A percentile compares a stretch with the other conserved stretches of the same genome.
These are phyloP conservation scores for Euphorbia celastroides DNA, from an alignment of 441 rosid species.

Conservation along the genomic window DNA sequence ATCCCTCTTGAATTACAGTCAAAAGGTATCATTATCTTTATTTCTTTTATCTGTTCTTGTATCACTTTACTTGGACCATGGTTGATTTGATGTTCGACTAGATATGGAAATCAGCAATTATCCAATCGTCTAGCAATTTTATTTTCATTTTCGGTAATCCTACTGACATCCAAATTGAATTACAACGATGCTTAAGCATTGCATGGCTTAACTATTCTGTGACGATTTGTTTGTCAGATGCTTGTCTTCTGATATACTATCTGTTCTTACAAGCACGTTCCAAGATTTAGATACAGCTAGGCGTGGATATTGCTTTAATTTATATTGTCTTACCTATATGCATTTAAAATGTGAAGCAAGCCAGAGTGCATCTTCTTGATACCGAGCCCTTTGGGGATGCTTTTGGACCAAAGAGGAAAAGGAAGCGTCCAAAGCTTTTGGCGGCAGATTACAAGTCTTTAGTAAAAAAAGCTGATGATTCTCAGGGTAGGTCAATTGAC, in stretches of 20 bases:
- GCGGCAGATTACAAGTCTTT: slow-evolving; percentile 83
- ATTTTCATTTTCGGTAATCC: background rate
- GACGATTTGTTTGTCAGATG: too few relatives aligned
- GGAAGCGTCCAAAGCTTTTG: slow-evolving; percentile 77
- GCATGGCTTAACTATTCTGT: background rate
- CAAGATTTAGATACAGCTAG: background rate
- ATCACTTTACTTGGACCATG: too few relatives aligned
- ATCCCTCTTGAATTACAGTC: slow-evolving; percentile 72
- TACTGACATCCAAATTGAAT: background rate
- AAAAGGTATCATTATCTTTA: slow-evolving; percentile 40
- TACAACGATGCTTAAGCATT: background rate
- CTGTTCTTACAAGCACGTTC: background rate
- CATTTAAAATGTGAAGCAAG: slow-evolving; percentile 45
- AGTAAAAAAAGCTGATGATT: slow-evolving; percentile 64
- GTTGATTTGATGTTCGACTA: background rate
- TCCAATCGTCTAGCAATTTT: background rate
- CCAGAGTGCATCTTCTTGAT: slow-evolving; percentile 84
- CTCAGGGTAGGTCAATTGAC: slow-evolving; percentile 52
- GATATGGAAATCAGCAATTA: background rate
- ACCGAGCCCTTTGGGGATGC: slow-evolving; percentile 83
- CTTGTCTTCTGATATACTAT: too few relatives aligned
- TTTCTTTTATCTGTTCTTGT: background rate
- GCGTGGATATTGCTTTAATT: background rate
- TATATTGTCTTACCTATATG: slow-evolving; percentile 6
- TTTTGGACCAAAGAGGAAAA: slow-evolving; percentile 73